These are phyloP conservation scores for Earliella scabrosa DNA, from an alignment of 1,284 basidiomycete genomes.

Conservation along the genomic window DNA sequence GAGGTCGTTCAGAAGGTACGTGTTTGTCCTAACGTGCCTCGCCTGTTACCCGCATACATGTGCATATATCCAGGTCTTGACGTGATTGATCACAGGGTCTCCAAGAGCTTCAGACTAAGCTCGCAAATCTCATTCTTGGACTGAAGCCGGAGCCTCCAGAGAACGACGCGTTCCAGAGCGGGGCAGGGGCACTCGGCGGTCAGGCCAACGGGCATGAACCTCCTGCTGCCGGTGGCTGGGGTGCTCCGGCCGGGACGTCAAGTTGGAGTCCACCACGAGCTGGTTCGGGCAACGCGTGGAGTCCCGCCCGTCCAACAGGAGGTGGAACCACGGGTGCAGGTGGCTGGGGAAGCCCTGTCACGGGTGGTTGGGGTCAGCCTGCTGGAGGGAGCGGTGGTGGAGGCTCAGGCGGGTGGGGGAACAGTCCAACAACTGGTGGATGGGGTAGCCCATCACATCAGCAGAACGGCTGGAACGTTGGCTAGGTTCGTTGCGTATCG, in stretches of 20 bases:
- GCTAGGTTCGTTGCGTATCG: constrained; percentile 17
- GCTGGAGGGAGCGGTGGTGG: constrained; percentile 2
- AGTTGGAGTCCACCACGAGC: constrained; percentile 20
- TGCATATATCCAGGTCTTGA: not conserved
- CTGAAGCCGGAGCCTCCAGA: constrained; percentile 67
- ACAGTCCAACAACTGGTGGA: constrained; percentile 3
- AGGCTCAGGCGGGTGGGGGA: not conserved
- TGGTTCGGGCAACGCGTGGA: constrained; percentile 7
- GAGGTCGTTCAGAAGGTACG: constrained; percentile 86
- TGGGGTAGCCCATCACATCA: constrained; percentile 41
- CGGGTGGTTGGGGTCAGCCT: constrained; percentile 3
- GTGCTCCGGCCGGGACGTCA: constrained; percentile 16
- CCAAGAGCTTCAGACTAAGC: constrained; percentile 79
- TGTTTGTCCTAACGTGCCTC: not conserved
- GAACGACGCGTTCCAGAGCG: constrained; percentile 41
- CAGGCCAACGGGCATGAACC: constrained; percentile 28
- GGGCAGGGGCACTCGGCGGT: constrained; percentile 12
- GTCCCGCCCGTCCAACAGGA: not conserved
- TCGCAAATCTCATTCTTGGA: constrained; percentile 80
- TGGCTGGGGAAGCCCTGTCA: constrained; percentile 15
- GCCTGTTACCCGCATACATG: not conserved
- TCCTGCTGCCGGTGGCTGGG: constrained; percentile 25
- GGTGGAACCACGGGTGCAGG: constrained; percentile 9
- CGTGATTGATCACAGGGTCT: constrained; percentile 60
- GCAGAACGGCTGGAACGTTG: constrained; percentile 46